phyloP scores from a whole-genome alignment of 148 eudicot genomes.

The Simmondsia chinensis region DNA sequence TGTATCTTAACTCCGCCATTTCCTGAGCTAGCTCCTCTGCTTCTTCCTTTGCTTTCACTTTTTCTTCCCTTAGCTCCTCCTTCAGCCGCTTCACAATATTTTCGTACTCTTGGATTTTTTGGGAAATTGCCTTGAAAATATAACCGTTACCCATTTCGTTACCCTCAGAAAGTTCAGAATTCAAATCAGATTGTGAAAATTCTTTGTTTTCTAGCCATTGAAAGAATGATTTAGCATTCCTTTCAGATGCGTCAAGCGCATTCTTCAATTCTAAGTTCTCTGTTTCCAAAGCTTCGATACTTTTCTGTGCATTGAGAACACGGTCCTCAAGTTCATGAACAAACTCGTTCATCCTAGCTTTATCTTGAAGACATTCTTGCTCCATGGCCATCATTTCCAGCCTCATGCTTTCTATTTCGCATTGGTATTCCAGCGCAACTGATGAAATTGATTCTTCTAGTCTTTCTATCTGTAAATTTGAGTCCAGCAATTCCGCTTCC shows the following conservation, averaged over 20 bases:
- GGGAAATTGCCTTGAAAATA: conserved; percentile 22
- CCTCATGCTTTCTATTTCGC: conserved; percentile 79
- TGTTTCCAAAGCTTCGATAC: conserved; percentile 26
- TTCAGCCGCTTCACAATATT: conserved; percentile 39
- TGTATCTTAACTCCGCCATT: conserved; percentile 89
- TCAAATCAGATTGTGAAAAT: too few species aligned
- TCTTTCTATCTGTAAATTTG: conserved; percentile 33
- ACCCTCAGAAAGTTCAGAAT: too few species aligned
- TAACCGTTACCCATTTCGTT: too few species aligned
- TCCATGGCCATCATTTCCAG: conserved; percentile 46
- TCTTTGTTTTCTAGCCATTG: conserved; percentile 31
- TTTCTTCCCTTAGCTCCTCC: conserved; percentile 56
- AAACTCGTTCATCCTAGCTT: conserved; percentile 17
- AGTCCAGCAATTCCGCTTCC: conserved; percentile 32
- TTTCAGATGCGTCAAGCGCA: conserved; percentile 27
- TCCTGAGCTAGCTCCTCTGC: conserved; percentile 83
- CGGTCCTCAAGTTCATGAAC: conserved; percentile 33
- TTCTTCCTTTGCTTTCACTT: conserved; percentile 65
- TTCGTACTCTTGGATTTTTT: conserved; percentile 40
- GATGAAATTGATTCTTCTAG: conserved; percentile 59
- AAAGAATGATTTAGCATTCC: conserved; percentile 18
- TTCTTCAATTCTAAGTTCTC: conserved; percentile 38
- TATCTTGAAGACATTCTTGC: conserved; percentile 31
- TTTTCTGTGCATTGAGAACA: conserved; percentile 20
- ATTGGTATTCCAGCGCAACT: conserved; percentile 58